Base-by-base conservation (phyloP, 768 basidiomycete species). In the Dentipellis fragilis region DNA sequence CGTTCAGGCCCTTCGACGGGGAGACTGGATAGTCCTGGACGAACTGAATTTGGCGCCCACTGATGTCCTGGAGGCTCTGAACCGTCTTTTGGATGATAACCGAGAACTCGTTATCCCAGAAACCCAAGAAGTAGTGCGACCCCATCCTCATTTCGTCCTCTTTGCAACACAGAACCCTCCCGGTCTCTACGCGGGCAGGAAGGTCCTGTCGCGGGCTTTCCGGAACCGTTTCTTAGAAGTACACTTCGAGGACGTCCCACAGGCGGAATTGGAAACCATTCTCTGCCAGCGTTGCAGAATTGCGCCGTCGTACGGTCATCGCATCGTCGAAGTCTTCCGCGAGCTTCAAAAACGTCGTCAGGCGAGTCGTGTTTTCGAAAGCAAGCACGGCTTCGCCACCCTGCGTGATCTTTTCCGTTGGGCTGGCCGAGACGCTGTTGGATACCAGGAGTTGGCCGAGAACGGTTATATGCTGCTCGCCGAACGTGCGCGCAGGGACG, bases 161-260 rank as follows among this genome's bases (percentile, higher is more conserved):
- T 99, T 99, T 67, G 93, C 95, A 3, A 97, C 96, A 0, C 96
- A 98, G 69, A 98, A 99, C 68, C 96, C 96, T 17, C 89, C 95
- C 0, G 95, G 95, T 2, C 68, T 97, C 22, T 98, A 98, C 66
- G 95, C 87, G 2, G 96, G 96, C 6, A 79, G 96, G 60, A 99
- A 99, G 65, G 80, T 95, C 8, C 72, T 98, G 10, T 98, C 95
- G 3, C 82, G 96, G 9, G 96, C 96, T 0, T 97, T 99, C 73
- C 82, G 96, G 34, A 96, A 93, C 70, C 89, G 96, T 6, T 98
- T 98, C 70, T 80, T 99, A 16, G 96, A 99, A 68, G 90, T 98
- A 19, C 93, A 97, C 66, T 98, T 97, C 65, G 87, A 91, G 53
- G 95, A 99, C 62, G 94, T 98, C 0, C 96, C 96, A 0, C 91